Percentiles rank a stretch among this genome's conserved stretches.
Conservation (phyloP, 2,329 filamentous ascomycete genomes). For the Emericellopsis cladophorae region DNA sequence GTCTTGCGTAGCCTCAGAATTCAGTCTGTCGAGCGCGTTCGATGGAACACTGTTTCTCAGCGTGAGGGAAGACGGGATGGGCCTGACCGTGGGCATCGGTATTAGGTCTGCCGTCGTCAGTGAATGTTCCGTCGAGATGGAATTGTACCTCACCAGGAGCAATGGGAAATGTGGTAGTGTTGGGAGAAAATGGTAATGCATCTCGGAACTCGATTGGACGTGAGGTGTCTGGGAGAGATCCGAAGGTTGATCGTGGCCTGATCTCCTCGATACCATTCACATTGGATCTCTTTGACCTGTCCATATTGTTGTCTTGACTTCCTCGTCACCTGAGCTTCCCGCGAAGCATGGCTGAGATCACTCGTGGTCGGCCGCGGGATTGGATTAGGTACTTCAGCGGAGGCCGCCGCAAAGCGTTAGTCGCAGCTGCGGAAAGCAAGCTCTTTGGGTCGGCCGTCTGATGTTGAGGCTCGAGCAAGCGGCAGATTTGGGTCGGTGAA, state of each 20-base stretch:
- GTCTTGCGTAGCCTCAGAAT: conserved; percentile 51
- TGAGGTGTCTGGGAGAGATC: conserved; percentile 10
- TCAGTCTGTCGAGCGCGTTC: conserved; percentile 53
- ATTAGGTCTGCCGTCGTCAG: conserved; percentile 41
- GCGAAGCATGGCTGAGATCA: neutral
- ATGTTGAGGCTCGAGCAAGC: too few species aligned
- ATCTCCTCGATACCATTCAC: neutral
- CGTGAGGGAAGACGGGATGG: conserved; percentile 34
- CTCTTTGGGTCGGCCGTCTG: too few species aligned
- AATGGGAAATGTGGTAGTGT: conserved; percentile 70
- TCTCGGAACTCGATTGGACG: conserved; percentile 56
- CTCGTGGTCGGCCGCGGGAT: neutral
- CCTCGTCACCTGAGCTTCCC: neutral
- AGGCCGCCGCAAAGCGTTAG: neutral
- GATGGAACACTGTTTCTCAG: conserved; percentile 13
- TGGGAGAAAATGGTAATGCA: conserved; percentile 70
- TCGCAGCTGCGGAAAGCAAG: too few species aligned
- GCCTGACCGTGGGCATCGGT: conserved; percentile 49
- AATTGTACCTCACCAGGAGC: conserved; percentile 46
- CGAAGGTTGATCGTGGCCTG: conserved; percentile 9
- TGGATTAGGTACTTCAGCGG: neutral
- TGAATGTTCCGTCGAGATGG: neutral
- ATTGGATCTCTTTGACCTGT: conserved; percentile 5
- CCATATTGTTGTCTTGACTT: neutral
- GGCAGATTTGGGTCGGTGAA: too few species aligned